phyloP scores from a whole-genome alignment of 257 asterid genomes.

The Ocimum tenuiflorum region DNA sequence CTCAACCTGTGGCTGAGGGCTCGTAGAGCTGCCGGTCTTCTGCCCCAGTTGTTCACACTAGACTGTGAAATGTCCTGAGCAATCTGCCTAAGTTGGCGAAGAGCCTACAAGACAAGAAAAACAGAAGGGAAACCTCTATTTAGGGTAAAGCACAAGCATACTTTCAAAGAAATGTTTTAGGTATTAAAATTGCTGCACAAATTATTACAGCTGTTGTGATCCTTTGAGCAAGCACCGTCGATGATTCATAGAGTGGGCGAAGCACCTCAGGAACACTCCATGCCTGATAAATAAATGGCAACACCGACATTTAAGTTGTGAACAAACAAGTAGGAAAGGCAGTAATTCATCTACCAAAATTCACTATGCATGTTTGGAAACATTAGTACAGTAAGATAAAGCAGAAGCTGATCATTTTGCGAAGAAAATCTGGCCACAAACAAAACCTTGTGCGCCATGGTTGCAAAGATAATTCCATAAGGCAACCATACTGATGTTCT shows the following conservation, averaged over 20 bases:
- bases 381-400: not conserved
- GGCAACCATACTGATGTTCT: not conserved
- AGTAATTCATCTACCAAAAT: not conserved
- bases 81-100: conserved; percentile 80
- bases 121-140: not conserved
- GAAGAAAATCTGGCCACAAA: not conserved
- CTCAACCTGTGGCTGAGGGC: conserved; percentile 78
- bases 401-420: not conserved
- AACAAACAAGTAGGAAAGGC: not conserved
- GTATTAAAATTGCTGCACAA: not conserved
- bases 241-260: conserved; percentile 80
- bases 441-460: not conserved
- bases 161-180: not conserved
- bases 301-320: not conserved
- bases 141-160: not conserved
- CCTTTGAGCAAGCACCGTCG: conserved; percentile 73
- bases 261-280: conserved; percentile 88
- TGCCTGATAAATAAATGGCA: conserved; percentile 32
- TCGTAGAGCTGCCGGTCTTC: conserved; percentile 83
- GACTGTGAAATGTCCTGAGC: conserved; percentile 71
- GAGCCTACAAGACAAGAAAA: conserved; percentile 42
- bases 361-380: not conserved
- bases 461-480: not conserved
- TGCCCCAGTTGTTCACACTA: conserved; percentile 68
- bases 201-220: conserved; percentile 66